Base-by-base conservation (phyloP, 257 asterid species). In the Jacaranda copaia region DNA sequence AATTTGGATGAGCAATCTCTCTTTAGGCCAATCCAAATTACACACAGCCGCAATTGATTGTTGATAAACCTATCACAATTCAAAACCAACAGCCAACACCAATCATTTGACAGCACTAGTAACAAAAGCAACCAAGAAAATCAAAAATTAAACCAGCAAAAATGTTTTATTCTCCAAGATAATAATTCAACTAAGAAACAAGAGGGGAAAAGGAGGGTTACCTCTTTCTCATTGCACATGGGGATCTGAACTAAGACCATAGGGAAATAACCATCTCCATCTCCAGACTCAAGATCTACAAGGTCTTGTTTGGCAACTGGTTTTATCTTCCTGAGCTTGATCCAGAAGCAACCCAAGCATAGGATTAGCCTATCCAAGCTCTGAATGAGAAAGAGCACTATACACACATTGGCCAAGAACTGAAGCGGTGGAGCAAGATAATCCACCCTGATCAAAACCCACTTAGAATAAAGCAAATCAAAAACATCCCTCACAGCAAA, bases 231-330 rank as follows among this genome's bases (percentile, higher is more conserved):
- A 15, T 94, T 94, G 82, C 99, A 94, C 99, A 94, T 94, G 73
- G 99, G 99, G 89, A 94, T 94, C 90, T 94, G 98, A 77, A 94
- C 98, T 79, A 94, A 79, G 52, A 94, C 98, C 99, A 92, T 92
- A 6, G 99, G 99, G 77, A 89, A 91, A 81, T 91, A 94, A 15
- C 89, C 96, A 72, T 66, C 87, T 63, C 84, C 90, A 66, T 84
- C 89, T 25, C 96, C 93, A 35, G 92, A 82, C 83, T 94, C 98
- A 60, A 86, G 96, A 92, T 94, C 96, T 76, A 16, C 56, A 38
- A 65, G 70, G 71, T 19, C 84, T 15, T 75, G 82, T 81, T 89
- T 92, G 77, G 93, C 82, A 69, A 88, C 73, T 2, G 97, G 99
- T 74, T 85, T 92, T 74, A 94, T 85, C 68, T 86, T 84, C 79